These are phyloP conservation scores for Thraustochytrium striatum DNA, from an alignment of 352 stramenopile genomes.

Conservation along the genomic window DNA sequence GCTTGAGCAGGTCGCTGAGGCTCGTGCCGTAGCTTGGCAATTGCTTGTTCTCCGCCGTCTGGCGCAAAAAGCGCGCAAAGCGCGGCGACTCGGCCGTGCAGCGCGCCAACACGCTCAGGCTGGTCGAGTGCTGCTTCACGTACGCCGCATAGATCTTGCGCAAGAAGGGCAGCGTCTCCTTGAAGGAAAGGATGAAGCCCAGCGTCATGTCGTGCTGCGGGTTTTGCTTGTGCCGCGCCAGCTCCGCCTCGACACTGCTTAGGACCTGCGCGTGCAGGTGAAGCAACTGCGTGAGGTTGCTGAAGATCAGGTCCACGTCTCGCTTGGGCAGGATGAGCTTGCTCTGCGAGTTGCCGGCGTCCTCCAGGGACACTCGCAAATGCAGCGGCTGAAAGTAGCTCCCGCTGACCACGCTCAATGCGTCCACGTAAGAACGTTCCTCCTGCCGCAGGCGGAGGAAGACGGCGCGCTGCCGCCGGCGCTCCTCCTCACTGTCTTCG, in stretches of 20 bases:
- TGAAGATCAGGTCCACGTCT: constrained; percentile 34
- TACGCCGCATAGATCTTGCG: constrained; percentile 20
- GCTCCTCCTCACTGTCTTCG: constrained; percentile 3
- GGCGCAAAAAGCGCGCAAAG: constrained; percentile 8
- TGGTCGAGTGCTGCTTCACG: constrained; percentile 44
- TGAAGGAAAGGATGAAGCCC: background rate
- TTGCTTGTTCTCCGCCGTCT: constrained; percentile 31
- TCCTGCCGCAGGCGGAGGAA: constrained; percentile 37
- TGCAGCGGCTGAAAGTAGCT: constrained; percentile 19
- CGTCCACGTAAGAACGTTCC: constrained; percentile 35
- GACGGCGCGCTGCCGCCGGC: constrained; percentile 25
- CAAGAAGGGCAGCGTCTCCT: constrained; percentile 3
- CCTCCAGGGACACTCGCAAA: background rate
- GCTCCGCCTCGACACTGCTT: background rate
- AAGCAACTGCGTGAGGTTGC: constrained; percentile 24
- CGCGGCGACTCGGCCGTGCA: background rate
- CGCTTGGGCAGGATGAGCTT: background rate
- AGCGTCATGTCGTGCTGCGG: background rate
- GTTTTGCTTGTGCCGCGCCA: constrained; percentile 30
- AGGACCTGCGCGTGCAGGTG: constrained; percentile 20
- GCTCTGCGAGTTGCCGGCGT: background rate
- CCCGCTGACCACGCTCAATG: constrained; percentile 22
- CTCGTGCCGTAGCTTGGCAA: constrained; percentile 38
- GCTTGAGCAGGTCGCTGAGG: constrained; percentile 31
- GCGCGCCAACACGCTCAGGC: background rate